Conservation (phyloP, 192 early-diverging fungal species). For the Rhizophagus clarus region DNA sequence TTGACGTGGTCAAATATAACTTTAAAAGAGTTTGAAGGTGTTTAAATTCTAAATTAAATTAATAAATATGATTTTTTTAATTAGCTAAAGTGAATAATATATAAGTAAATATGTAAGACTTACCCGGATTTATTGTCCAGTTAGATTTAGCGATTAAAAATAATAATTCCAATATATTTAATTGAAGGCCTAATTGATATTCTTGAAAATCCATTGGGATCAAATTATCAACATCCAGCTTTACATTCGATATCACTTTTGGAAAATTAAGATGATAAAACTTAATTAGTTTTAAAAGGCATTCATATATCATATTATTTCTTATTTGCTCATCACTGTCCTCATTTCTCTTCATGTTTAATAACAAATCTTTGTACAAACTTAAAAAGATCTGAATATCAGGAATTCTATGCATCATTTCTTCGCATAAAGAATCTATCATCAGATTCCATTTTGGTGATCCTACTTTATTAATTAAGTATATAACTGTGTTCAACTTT, state of each 20-base stretch:
- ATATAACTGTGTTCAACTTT: conserved; percentile 54
- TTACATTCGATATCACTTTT: conserved; percentile 62
- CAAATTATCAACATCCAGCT: conserved; percentile 75
- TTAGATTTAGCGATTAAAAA: conserved; percentile 62
- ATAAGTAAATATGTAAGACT: background rate
- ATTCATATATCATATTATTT: conserved; percentile 53
- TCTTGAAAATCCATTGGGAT: conserved; percentile 63
- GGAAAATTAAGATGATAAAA: conserved; percentile 72
- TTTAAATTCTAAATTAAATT: conserved; percentile 30
- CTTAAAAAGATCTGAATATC: conserved; percentile 69
- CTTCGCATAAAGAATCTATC: conserved; percentile 46
- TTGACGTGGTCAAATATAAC: conserved; percentile 52
- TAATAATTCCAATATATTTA: conserved; percentile 66
- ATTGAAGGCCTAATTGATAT: conserved; percentile 52
- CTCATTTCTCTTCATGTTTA: conserved; percentile 39
- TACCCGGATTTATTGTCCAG: conserved; percentile 53
- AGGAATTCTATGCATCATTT: conserved; percentile 66
- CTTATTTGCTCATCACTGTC: conserved; percentile 46
- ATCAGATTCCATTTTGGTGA: conserved; percentile 31
- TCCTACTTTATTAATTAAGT: conserved; percentile 28
- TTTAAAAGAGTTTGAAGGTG: conserved; percentile 58
- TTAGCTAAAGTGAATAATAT: background rate
- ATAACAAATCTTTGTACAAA: conserved; percentile 36
- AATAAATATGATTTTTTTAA: background rate
- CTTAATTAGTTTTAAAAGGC: conserved; percentile 59